A percentile compares a stretch with the other conserved stretches of the same genome.
Conservation (phyloP, 2,329 filamentous ascomycete genomes). For the Lomentospora prolificans region DNA sequence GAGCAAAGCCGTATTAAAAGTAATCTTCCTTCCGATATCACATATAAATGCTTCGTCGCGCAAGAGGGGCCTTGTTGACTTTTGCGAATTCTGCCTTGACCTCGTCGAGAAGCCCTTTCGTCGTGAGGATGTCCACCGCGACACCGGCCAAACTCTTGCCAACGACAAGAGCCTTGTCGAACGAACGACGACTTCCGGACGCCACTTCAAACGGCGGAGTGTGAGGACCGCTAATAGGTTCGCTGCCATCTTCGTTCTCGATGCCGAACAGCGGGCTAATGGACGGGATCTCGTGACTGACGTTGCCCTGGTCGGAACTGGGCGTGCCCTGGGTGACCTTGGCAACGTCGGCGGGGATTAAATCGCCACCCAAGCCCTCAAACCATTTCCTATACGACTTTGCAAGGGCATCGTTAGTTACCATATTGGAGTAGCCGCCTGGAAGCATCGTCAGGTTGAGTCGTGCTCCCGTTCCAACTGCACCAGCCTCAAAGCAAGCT, state of each 20-base stretch:
- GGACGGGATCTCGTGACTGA: background rate
- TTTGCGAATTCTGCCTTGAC: slow-evolving; percentile 20
- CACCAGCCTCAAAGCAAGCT: background rate
- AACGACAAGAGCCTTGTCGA: slow-evolving; percentile 33
- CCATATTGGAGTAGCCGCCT: background rate
- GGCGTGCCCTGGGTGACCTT: background rate
- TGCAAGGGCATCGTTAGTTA: background rate
- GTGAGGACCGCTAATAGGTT: slow-evolving; percentile 29
- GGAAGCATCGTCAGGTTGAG: background rate
- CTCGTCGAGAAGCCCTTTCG: slow-evolving; percentile 28
- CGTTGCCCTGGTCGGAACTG: background rate
- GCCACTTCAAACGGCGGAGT: slow-evolving; percentile 42
- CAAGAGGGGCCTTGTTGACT: too few species aligned
- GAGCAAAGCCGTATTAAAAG: too few species aligned
- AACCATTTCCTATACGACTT: background rate
- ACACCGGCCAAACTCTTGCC: slow-evolving; percentile 38
- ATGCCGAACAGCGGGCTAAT: background rate
- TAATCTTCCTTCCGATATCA: too few species aligned
- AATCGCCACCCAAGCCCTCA: background rate
- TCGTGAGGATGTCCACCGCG: slow-evolving; percentile 35
- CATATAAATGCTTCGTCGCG: too few species aligned
- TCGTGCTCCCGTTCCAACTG: background rate
- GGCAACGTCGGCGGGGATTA: background rate
- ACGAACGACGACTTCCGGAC: slow-evolving; percentile 36
- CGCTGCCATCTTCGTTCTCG: background rate